A percentile compares a stretch with the other conserved stretches of the same genome.
Evolutionary conservation across 1,284 basidiomycete species (phyloP).

Genomic region (Cutaneotrichosporon cyanovorans): DNA sequence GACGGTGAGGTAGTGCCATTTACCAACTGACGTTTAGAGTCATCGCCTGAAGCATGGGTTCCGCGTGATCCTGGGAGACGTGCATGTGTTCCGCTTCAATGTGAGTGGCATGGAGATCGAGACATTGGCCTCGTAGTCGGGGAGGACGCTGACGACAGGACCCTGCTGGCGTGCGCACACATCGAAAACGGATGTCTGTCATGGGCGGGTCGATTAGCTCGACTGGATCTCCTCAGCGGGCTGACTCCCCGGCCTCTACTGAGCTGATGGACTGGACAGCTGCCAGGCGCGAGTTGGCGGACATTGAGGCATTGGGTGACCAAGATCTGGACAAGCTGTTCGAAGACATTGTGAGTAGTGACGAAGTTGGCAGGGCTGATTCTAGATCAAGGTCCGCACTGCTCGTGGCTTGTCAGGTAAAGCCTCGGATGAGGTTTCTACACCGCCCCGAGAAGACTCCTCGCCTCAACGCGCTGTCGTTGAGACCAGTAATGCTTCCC

Average conservation of each 20-base stretch:
- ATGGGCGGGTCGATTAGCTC: constrained; percentile 4
- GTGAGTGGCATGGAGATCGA: constrained; percentile 47
- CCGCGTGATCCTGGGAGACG: constrained; percentile 92
- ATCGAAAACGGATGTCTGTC: constrained; percentile 30
- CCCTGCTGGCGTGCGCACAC: constrained; percentile 86
- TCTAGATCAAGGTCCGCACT: constrained; percentile 73
- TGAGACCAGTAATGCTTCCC: no score
- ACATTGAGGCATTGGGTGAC: constrained; percentile 81
- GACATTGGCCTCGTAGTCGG: neutral
- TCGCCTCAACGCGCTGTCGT: no score
- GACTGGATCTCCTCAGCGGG: constrained; percentile 51
- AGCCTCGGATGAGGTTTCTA: no score
- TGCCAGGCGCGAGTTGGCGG: constrained; percentile 83
- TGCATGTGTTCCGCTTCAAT: constrained; percentile 97
- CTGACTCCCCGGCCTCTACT: constrained; percentile 38
- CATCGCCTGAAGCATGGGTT: constrained; percentile 63
- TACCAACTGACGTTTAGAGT: constrained; percentile 14
- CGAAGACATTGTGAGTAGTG: constrained; percentile 51
- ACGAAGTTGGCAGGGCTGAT: neutral
- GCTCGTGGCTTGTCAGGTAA: no score
- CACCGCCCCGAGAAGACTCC: no score
- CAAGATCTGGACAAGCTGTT: constrained; percentile 88
- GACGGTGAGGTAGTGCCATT: constrained; percentile 51
- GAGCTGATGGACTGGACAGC: constrained; percentile 87
- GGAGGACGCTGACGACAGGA: constrained; percentile 17